Evolutionary conservation across 768 basidiomycete genomes (phyloP), one percentile per base, ranked within the genome.

Genomic region (Tremella mesenterica): DNA sequence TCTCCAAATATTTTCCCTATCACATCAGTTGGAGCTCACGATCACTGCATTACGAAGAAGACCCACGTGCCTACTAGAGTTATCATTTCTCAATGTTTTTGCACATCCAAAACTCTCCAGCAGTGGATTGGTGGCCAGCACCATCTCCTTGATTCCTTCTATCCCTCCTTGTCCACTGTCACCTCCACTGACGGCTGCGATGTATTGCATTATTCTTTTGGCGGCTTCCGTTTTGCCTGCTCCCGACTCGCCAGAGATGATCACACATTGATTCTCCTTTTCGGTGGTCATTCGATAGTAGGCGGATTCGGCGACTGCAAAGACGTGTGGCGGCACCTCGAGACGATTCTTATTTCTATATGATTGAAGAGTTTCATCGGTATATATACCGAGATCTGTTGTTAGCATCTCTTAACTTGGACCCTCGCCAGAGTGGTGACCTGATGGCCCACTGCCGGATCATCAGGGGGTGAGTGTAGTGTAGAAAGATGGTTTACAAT

Each of bases 201-300:
- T 93, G 69, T 99, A 99, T 73, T 96, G 92, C 95, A 99, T 99
- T 74, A 99, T 97, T 45, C 91, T 83, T 74, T 97, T 97, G 20
- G 95, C 95, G 2, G 95, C 95, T 74, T 97, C 95, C 2, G 95
- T 99, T 79, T 99, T 99, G 47, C 95, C 95, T 3, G 95, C 95
- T 47, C 95, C 95, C 14, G 92, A 96, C 77, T 99, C 95, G 50
- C 95, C 95, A 30, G 92, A 91, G 67, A 99, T 97, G 76, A 99
- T 99, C 50, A 99, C 93, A 72, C 93, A 97, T 76, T 99, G 95
- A 69, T 97, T 99, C 76, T 99, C 93, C 74, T 92, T 86, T 75
- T 99, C 95, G 26, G 91, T 88, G 60, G 90, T 92, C 95, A 99
- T 97, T 72, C 92, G 89, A 77, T 97, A 97, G 78, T 97, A 97